phyloP scores from a whole-genome alignment of 2,329 filamentous ascomycete genomes.

The Colletotrichum sp. region DNA sequence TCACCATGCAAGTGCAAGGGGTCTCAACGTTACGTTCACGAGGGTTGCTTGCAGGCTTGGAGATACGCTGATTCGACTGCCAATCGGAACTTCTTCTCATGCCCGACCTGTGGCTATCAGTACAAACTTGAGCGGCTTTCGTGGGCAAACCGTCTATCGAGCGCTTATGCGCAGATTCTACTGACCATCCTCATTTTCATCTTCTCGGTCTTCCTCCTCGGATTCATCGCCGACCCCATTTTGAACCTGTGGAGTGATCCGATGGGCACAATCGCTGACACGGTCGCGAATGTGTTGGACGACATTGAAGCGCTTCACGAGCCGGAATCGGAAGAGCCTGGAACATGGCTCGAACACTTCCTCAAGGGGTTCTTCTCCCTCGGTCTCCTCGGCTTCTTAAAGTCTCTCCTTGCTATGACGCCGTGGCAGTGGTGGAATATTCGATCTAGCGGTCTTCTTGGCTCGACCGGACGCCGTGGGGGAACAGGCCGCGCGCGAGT shows the following conservation, averaged over 20 bases:
- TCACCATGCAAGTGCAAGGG: slow-evolving; percentile 94
- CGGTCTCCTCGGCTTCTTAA: slow-evolving; percentile 84
- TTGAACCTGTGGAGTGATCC: slow-evolving; percentile 89
- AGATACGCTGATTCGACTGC: slow-evolving; percentile 71
- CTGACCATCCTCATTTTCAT: slow-evolving; percentile 78
- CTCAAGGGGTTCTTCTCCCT: slow-evolving; percentile 89
- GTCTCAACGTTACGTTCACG: slow-evolving; percentile 91
- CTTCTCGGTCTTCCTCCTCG: slow-evolving; percentile 77
- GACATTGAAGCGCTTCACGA: slow-evolving; percentile 40
- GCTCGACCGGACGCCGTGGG: slow-evolving; percentile 56
- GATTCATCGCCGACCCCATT: slow-evolving; percentile 92
- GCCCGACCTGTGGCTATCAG: slow-evolving; percentile 84
- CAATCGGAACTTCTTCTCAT: slow-evolving; percentile 81
- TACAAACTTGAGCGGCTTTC: slow-evolving; percentile 81
- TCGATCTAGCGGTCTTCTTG: slow-evolving; percentile 63
- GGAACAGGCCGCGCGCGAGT: slow-evolving; percentile 77
- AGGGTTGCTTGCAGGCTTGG: slow-evolving; percentile 86
- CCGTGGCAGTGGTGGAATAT: slow-evolving; percentile 82
- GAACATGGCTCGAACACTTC: slow-evolving; percentile 83
- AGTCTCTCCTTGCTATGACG: slow-evolving; percentile 75
- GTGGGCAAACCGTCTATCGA: slow-evolving; percentile 75
- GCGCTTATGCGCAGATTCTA: slow-evolving; percentile 67
- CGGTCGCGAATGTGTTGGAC: slow-evolving; percentile 50
- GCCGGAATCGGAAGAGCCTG: slow-evolving; percentile 44
- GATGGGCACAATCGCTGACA: slow-evolving; percentile 61